Evolutionary conservation across 2,329 filamentous ascomycete genomes (phyloP), one percentile per base, ranked within the genome.

Genomic region (Trichoderma sp.): DNA sequence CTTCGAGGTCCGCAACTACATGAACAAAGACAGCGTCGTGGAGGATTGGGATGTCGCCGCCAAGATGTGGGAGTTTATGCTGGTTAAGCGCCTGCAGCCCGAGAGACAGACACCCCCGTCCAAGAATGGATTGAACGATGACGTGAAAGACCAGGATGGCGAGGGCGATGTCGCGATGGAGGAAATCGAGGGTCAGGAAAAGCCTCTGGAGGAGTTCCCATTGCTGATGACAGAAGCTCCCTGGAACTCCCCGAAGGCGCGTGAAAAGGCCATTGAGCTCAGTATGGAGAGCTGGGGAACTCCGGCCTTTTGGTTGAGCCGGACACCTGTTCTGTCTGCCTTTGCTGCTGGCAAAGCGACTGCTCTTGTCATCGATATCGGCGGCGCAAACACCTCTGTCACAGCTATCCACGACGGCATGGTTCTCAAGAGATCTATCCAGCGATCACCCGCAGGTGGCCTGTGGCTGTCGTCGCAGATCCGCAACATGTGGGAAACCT

Each of bases 261-360:
- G 97, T 73, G 96, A 99, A 84, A 97, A 96, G 88, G 91, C 92
- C 53, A 95, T 98, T 77, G 96, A 99, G 84, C 90, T 98, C 74
- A 94, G 94, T 72, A 98, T 99, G 91, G 96, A 99, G 86, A 93
- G 90, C 79, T 99, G 96, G 94, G 95, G 94, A 32, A 92, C 92
- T 70, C 96, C 96, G 20, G 96, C 96, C 6, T 98, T 98, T 82
- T 99, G 95, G 88, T 86, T 98, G 73, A 93, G 93, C 74, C 91
- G 93, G 78, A 97, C 91, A 68, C 94, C 95, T 30, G 95, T 98
- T 57, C 88, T 98, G 79, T 91, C 95, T 69, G 93, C 95, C 23
- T 98, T 98, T 79, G 94, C 94, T 20, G 92, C 94, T 17, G 96
- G 96, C 74, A 98, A 98, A 83, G 92, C 95, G 0, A 97, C 94